phyloP scores from a whole-genome alignment of 768 basidiomycete species.

The Butyriboletus loyo region DNA sequence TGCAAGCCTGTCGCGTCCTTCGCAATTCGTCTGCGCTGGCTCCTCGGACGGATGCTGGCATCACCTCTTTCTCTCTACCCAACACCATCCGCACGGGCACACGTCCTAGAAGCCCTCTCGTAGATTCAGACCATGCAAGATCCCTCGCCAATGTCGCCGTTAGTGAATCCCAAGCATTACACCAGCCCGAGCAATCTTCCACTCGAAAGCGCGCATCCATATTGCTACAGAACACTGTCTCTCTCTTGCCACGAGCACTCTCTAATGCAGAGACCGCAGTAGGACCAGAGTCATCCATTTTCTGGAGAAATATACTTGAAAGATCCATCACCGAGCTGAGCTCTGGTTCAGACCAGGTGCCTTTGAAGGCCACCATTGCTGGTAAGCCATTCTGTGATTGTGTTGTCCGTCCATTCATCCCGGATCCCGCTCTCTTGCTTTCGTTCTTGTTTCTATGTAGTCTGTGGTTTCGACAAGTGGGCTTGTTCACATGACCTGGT shows the following conservation, averaged over 20 bases:
- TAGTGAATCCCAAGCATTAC: background rate
- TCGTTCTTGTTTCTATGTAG: conserved; percentile 32
- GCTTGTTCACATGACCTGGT: conserved; percentile 58
- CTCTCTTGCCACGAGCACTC: conserved; percentile 46
- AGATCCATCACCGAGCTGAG: conserved; percentile 29
- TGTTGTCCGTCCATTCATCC: background rate
- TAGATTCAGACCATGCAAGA: background rate
- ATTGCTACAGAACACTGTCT: conserved; percentile 47
- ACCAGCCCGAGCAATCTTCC: background rate
- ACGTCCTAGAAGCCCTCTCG: background rate
- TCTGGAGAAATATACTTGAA: conserved; percentile 48
- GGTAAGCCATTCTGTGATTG: conserved; percentile 37
- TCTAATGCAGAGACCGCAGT: conserved; percentile 18
- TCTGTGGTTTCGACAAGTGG: conserved; percentile 54
- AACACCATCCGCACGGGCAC: background rate
- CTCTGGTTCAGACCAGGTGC: conserved; percentile 31
- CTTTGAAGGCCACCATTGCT: conserved; percentile 43
- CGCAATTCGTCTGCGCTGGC: conserved; percentile 5
- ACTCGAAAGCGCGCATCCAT: conserved; percentile 36
- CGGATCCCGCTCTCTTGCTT: background rate
- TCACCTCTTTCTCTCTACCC: background rate
- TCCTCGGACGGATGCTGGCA: background rate
- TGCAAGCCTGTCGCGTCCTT: conserved; percentile 25
- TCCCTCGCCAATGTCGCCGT: background rate
- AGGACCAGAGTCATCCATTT: conserved; percentile 33